A percentile compares a stretch with the other conserved stretches of the same genome.
Evolutionary conservation across 257 asterid genomes (phyloP).

Genomic region (Coffea canephora): DNA sequence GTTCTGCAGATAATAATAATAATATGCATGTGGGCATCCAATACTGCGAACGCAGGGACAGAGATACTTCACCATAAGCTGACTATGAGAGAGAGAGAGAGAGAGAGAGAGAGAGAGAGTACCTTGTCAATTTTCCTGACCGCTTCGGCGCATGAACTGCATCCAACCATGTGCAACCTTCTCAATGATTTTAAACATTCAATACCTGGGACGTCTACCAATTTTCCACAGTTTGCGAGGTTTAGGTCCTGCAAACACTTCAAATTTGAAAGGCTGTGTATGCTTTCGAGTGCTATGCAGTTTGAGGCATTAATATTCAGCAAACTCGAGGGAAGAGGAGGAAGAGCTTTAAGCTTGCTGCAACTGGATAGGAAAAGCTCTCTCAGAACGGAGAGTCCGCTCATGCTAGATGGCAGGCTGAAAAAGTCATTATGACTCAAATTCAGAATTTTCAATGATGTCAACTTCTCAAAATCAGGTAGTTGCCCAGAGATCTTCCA

Average conservation of each 20-base stretch:
- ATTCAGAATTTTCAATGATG: slow-evolving; percentile 18
- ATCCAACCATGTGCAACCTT: slow-evolving; percentile 27
- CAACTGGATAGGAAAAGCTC: slow-evolving; percentile 21
- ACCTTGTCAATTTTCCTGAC: slow-evolving; percentile 26
- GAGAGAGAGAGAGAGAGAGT: background rate
- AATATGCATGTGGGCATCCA: too few species aligned
- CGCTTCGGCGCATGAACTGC: slow-evolving; percentile 18
- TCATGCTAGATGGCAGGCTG: slow-evolving; percentile 29
- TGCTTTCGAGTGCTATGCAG: slow-evolving; percentile 20
- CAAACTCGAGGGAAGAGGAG: slow-evolving; percentile 31
- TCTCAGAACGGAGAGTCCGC: slow-evolving; percentile 18
- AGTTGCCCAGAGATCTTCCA: slow-evolving; percentile 32
- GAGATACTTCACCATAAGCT: background rate
- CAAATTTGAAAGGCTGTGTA: slow-evolving; percentile 23
- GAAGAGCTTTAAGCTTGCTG: slow-evolving; percentile 25
- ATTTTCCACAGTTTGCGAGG: slow-evolving; percentile 25
- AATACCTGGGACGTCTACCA: slow-evolving; percentile 26
- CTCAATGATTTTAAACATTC: slow-evolving; percentile 30
- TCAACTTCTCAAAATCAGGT: slow-evolving; percentile 28
- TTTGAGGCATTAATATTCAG: slow-evolving; percentile 24
- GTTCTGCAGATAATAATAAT: too few species aligned
- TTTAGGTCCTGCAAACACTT: slow-evolving; percentile 14
- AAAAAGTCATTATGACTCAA: slow-evolving; percentile 29
- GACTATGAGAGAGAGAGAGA: background rate
- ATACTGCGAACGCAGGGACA: too few species aligned